Conservation (phyloP, 306 rosid species). For the cucumber (Cucumis sativus) region DNA sequence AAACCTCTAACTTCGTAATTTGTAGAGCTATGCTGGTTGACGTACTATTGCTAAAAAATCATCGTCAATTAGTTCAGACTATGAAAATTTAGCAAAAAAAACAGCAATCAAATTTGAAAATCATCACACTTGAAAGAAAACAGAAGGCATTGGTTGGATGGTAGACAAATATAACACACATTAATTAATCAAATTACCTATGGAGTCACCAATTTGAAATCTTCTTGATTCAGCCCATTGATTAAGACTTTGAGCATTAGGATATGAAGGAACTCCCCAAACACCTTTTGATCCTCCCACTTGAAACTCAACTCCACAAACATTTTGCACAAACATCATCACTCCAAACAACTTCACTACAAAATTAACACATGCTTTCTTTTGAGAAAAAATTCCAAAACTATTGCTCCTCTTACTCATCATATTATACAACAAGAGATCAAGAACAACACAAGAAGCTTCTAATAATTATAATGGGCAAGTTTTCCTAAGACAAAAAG, state of each 20-base stretch:
- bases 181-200: slow-evolving; percentile 23
- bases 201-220: slow-evolving; percentile 71
- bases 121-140: too few relatives aligned
- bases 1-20: too few relatives aligned
- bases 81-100: too few relatives aligned
- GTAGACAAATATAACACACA: too few relatives aligned
- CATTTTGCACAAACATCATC: slow-evolving; percentile 26
- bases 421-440: slow-evolving; percentile 1
- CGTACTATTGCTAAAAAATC: too few relatives aligned
- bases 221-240: slow-evolving; percentile 72
- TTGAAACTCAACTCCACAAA: slow-evolving; percentile 38
- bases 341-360: background rate
- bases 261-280: slow-evolving; percentile 49
- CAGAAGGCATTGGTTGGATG: too few relatives aligned
- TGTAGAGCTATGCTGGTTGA: too few relatives aligned
- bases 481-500: background rate
- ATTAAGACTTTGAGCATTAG: slow-evolving; percentile 30
- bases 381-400: slow-evolving; percentile 3
- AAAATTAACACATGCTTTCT: slow-evolving; percentile 9
- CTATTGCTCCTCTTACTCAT: slow-evolving; percentile 27
- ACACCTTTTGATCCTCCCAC: slow-evolving; percentile 26
- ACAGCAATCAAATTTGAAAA: too few relatives aligned
- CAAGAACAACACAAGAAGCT: background rate
- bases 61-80: too few relatives aligned
- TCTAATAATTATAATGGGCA: background rate